phyloP scores from a whole-genome alignment of 2,329 filamentous ascomycete genomes.

The Claviceps maximensis region DNA sequence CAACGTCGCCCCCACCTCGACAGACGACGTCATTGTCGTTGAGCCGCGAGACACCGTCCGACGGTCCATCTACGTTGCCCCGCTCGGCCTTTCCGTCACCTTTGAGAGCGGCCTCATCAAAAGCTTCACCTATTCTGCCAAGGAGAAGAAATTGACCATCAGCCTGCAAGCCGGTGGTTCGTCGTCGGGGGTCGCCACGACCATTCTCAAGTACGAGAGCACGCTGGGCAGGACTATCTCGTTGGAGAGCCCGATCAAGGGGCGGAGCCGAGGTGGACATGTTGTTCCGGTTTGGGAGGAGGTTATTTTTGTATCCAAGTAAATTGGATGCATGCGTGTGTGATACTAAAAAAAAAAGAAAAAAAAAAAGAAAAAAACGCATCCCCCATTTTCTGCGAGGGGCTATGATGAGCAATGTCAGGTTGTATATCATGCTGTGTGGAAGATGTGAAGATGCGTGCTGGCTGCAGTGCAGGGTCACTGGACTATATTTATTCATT shows the following conservation, averaged over 20 bases:
- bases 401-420: too few species aligned
- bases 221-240: not conserved
- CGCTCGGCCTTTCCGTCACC: conserved; percentile 26
- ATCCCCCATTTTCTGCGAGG: too few species aligned
- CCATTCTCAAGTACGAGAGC: conserved; percentile 1
- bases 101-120: conserved; percentile 31
- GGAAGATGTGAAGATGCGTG: too few species aligned
- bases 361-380: too few species aligned
- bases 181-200: not conserved
- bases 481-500: too few species aligned
- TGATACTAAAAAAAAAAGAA: too few species aligned
- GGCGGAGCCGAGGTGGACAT: not conserved
- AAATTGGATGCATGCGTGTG: too few species aligned
- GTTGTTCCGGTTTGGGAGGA: not conserved
- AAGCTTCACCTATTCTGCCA: conserved; percentile 19
- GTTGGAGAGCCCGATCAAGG: not conserved
- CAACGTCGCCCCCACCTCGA: conserved; percentile 15
- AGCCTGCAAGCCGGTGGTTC: not conserved
- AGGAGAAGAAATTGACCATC: not conserved
- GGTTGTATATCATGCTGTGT: too few species aligned
- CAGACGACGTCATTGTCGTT: conserved; percentile 21
- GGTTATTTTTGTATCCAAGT: not conserved
- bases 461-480: too few species aligned
- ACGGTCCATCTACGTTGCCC: conserved; percentile 34
- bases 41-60: conserved; percentile 31